These are phyloP conservation scores for Elongisporangium prolatum DNA, from an alignment of 352 stramenopile genomes.

Conservation along the genomic window DNA sequence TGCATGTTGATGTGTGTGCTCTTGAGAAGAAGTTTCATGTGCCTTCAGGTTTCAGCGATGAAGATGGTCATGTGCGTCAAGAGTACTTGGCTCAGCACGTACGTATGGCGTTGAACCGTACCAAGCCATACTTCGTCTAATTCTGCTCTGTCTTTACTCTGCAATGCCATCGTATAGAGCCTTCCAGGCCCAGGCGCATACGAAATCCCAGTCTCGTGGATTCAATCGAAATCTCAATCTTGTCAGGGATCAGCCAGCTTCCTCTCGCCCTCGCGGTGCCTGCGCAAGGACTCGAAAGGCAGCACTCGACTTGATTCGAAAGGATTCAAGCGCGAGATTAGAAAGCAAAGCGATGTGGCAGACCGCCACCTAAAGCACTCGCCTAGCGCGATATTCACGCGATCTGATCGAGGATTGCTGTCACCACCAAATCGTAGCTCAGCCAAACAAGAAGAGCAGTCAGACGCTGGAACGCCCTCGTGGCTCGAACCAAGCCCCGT, in stretches of 20 bases:
- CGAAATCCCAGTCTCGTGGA: constrained; percentile 13
- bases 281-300: not conserved
- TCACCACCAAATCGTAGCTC: not conserved
- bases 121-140: constrained; percentile 15
- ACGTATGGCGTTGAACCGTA: constrained; percentile 14
- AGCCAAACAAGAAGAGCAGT: not conserved
- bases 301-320: not conserved
- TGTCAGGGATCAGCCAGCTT: not conserved
- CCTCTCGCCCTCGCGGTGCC: not conserved
- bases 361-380: not conserved
- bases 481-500: not conserved
- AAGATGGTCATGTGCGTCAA: constrained; percentile 17
- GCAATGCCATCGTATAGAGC: constrained; percentile 14
- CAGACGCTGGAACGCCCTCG: not conserved
- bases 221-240: not conserved
- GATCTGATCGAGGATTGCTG: constrained; percentile 1
- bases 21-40: constrained; percentile 58
- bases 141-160: not conserved
- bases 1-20: constrained; percentile 44
- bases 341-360: not conserved
- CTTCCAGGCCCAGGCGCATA: constrained; percentile 52
- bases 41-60: constrained; percentile 36
- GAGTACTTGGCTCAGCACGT: constrained; percentile 14
- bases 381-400: not conserved
- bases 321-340: not conserved